A percentile compares a stretch with the other conserved stretches of the same genome.
These are phyloP conservation scores for Endocalyx cinctus DNA, from an alignment of 2,329 filamentous ascomycete genomes.

Conservation along the genomic window DNA sequence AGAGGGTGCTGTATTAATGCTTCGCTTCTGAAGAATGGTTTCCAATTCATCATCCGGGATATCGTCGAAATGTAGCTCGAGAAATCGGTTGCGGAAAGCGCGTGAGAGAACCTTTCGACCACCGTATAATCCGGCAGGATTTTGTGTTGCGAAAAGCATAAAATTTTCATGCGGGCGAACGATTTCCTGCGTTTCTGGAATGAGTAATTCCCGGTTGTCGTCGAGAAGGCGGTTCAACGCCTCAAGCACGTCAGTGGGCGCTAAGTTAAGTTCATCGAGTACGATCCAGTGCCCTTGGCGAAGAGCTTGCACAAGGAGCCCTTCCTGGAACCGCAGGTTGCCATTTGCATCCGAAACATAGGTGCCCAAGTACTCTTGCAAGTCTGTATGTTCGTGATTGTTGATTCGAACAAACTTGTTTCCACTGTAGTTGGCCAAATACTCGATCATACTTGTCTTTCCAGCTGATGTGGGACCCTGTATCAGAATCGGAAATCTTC, in stretches of 20 bases:
- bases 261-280: constrained; percentile 93
- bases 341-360: constrained; percentile 86
- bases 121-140: constrained; percentile 91
- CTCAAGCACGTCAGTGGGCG: constrained; percentile 94
- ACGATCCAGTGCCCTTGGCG: constrained; percentile 96
- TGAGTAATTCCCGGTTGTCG: constrained; percentile 91
- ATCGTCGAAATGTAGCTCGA: constrained; percentile 96
- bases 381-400: constrained; percentile 97
- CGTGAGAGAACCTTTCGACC: constrained; percentile 89
- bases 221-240: constrained; percentile 92
- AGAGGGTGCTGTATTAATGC: constrained; percentile 79
- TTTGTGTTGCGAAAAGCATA: constrained; percentile 97
- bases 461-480: constrained; percentile 96
- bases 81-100: constrained; percentile 92
- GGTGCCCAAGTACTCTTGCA: constrained; percentile 95
- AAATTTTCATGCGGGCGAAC: constrained; percentile 91
- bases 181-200: constrained; percentile 93
- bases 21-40: constrained; percentile 83
- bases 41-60: constrained; percentile 94
- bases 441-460: constrained; percentile 99
- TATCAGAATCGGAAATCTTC: constrained; percentile 87
- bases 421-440: constrained; percentile 91
- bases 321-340: constrained; percentile 85
- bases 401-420: constrained; percentile 99
- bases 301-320: constrained; percentile 86